These are phyloP conservation scores for Tulasnella sp. DNA, from an alignment of 768 basidiomycete species.

Conservation along the genomic window DNA sequence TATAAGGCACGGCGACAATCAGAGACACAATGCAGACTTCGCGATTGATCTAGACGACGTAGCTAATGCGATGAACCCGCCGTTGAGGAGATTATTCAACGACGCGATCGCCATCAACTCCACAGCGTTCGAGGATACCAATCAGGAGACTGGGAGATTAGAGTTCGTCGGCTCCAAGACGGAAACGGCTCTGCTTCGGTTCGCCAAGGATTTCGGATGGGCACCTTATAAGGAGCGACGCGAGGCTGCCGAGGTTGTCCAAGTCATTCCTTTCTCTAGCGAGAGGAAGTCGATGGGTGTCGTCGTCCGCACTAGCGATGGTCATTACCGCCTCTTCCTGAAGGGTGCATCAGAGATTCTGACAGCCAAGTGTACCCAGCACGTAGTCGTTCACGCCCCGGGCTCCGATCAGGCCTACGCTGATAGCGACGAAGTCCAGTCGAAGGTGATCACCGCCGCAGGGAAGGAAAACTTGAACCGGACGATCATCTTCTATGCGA, in stretches of 20 bases:
- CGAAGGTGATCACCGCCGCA: slow-evolving; percentile 48
- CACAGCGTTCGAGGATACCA: slow-evolving; percentile 81
- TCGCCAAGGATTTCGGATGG: slow-evolving; percentile 77
- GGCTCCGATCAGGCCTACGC: slow-evolving; percentile 20
- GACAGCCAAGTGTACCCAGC: slow-evolving; percentile 56
- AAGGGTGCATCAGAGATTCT: slow-evolving; percentile 96
- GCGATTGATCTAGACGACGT: slow-evolving; percentile 71
- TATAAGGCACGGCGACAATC: slow-evolving; percentile 4
- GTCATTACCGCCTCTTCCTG: slow-evolving; percentile 56
- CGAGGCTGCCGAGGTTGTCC: slow-evolving; percentile 45
- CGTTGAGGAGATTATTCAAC: slow-evolving; percentile 60
- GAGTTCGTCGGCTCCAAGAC: slow-evolving; percentile 90
- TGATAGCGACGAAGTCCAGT: slow-evolving; percentile 36
- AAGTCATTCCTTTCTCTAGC: slow-evolving; percentile 90
- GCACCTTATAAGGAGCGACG: slow-evolving; percentile 54
- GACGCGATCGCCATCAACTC: slow-evolving; percentile 84
- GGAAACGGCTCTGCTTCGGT: slow-evolving; percentile 79
- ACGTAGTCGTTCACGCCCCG: slow-evolving; percentile 54
- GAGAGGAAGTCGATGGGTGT: slow-evolving; percentile 93
- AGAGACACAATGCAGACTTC: slow-evolving; percentile 57
- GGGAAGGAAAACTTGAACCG: slow-evolving; percentile 74
- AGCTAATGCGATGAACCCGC: slow-evolving; percentile 47
- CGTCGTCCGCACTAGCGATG: slow-evolving; percentile 51
- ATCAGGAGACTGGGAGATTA: slow-evolving; percentile 45
- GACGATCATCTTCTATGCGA: slow-evolving; percentile 96